Conservation (phyloP, 768 basidiomycete genomes). For the Xerocomus brunneocitrinus region DNA sequence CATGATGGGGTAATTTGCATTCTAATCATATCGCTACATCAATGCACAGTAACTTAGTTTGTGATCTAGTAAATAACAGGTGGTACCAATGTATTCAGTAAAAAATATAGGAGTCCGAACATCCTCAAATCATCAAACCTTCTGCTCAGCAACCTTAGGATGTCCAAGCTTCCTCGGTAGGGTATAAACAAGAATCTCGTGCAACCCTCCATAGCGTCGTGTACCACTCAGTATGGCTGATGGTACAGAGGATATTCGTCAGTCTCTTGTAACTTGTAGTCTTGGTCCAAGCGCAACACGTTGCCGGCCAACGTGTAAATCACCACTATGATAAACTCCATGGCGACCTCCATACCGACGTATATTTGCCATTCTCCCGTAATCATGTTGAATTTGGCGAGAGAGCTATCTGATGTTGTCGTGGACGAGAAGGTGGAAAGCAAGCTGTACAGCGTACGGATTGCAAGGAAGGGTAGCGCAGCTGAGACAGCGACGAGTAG, state of each 20-base stretch:
- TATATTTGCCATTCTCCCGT: constrained; percentile 57
- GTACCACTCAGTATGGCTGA: constrained; percentile 19
- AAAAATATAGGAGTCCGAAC: not conserved
- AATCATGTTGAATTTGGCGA: constrained; percentile 53
- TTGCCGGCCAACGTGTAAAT: constrained; percentile 38
- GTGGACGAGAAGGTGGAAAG: constrained; percentile 51
- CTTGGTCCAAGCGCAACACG: constrained; percentile 28
- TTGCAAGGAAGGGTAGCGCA: constrained; percentile 58
- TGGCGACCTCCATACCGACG: constrained; percentile 53
- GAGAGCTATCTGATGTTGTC: constrained; percentile 25
- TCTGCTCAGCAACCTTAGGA: not conserved
- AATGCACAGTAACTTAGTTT: not conserved
- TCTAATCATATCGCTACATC: not conserved
- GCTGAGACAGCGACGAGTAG: constrained; percentile 50
- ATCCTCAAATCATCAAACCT: not conserved
- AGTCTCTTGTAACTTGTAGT: constrained; percentile 21
- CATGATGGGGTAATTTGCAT: not conserved
- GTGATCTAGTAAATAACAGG: not conserved
- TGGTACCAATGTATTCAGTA: not conserved
- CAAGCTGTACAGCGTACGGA: constrained; percentile 45
- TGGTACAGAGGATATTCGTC: constrained; percentile 35
- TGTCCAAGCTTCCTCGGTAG: not conserved
- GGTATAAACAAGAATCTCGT: not conserved
- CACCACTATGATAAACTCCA: constrained; percentile 50
- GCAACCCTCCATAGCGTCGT: no score